phyloP scores from a whole-genome alignment of 1,284 basidiomycete genomes.

The Trichosporon sp. region DNA sequence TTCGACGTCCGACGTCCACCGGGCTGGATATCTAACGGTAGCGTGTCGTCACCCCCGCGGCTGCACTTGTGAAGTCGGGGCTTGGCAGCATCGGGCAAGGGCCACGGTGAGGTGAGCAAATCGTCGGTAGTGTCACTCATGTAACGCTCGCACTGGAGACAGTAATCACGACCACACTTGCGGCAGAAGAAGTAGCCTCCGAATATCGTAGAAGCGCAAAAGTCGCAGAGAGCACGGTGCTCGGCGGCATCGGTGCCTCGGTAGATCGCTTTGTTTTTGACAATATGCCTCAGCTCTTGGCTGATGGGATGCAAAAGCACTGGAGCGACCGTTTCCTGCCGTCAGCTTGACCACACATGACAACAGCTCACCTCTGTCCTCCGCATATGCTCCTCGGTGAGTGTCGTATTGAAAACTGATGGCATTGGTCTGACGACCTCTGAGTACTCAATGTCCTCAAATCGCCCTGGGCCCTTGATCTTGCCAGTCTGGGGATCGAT shows the following conservation, averaged over 20 bases:
- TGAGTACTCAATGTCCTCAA: conserved; percentile 29
- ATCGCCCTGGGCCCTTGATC: conserved; percentile 33
- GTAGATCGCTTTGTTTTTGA: conserved; percentile 59
- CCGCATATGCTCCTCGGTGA: conserved; percentile 28
- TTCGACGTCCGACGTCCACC: neutral
- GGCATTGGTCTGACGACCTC: conserved; percentile 36
- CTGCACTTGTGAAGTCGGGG: conserved; percentile 25
- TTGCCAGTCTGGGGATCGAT: conserved; percentile 36
- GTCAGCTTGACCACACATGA: conserved; percentile 4
- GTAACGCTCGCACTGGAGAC: conserved; percentile 70
- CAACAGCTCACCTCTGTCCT: conserved; percentile 35
- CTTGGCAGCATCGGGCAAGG: conserved; percentile 49
- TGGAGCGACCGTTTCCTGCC: conserved; percentile 57
- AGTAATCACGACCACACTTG: conserved; percentile 83
- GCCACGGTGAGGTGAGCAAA: conserved; percentile 42
- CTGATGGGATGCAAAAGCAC: conserved; percentile 64
- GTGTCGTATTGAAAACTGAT: conserved; percentile 32
- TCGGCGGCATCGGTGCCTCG: conserved; percentile 65
- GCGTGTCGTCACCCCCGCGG: conserved; percentile 3
- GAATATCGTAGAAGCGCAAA: conserved; percentile 87
- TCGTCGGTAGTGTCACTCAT: conserved; percentile 61
- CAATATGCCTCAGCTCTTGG: conserved; percentile 63
- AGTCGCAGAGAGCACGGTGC: conserved; percentile 78
- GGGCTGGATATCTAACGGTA: neutral
- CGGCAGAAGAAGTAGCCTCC: conserved; percentile 82